A percentile compares a stretch with the other conserved stretches of the same genome.
These are phyloP conservation scores for Stemphylium beticola DNA, from an alignment of 2,329 filamentous ascomycete species.

Conservation along the genomic window DNA sequence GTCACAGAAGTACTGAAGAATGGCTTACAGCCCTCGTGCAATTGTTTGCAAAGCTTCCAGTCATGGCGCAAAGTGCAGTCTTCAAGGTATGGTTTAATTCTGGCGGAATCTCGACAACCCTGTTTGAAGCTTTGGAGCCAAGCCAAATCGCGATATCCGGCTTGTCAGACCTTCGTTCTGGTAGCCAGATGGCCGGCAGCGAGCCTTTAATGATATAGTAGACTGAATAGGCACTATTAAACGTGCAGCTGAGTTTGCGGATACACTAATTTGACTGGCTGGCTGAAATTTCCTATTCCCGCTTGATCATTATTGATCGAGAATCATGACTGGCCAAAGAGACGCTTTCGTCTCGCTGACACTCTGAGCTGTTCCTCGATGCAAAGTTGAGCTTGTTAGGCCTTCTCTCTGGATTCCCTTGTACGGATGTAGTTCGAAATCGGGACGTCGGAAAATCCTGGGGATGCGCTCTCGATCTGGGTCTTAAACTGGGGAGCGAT, in stretches of 20 bases:
- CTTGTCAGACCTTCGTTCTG: neutral
- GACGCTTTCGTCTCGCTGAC: neutral
- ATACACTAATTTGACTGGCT: neutral
- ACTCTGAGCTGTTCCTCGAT: neutral
- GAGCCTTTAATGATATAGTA: neutral
- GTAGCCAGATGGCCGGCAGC: neutral
- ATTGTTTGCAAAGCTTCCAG: neutral
- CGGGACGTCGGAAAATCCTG: neutral
- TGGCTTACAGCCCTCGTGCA: neutral
- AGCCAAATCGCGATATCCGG: neutral
- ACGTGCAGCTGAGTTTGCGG: too few relatives aligned
- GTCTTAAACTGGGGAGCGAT: neutral
- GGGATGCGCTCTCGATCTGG: neutral
- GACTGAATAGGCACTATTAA: neutral
- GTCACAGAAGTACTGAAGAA: neutral
- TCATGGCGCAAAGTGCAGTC: neutral
- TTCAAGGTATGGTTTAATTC: slow-evolving; percentile 1
- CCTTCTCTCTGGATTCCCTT: neutral
- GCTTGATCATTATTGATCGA: slow-evolving; percentile 5
- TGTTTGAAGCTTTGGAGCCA: neutral
- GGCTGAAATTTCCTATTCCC: neutral
- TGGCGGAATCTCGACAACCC: neutral
- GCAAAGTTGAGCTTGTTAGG: neutral
- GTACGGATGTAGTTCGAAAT: neutral
- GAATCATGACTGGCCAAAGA: slow-evolving; percentile 10